Base-by-base conservation (phyloP, 2,329 filamentous ascomycete genomes). In the Ophiostoma piceae region DNA sequence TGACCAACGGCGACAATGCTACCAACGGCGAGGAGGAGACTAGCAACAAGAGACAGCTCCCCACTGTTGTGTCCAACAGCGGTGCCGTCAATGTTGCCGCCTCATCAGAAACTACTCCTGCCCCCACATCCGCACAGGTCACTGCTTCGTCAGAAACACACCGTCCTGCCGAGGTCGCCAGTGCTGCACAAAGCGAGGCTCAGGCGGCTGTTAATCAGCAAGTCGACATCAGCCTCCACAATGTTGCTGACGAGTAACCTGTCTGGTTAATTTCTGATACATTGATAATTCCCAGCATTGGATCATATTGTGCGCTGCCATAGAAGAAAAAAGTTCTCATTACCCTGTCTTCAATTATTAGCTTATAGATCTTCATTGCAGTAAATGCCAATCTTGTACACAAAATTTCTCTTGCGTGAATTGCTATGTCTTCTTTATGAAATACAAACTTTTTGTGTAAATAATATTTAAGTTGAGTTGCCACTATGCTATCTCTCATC, bases 171-270 rank as follows among this genome's bases (percentile, higher is more conserved):
- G 66, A 67, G 43, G 41, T 35, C 26, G 66, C 43, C 22, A 54
- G 43, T 51, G 66, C 41, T 2, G 66, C 41, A 19, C 41, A 67
- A 26, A 47, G 37, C 65, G 22, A 67, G 43, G 43, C 66, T 22
- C 22, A 54, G 26, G 43, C 7, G 26, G 41, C 66, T 29, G 66
- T 67, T 16, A 26, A 67, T 26, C 41, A 67, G 66, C 66, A 67
- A 32, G 66, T 67, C 16, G 66, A 67, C 66, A 67, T 67, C 8
- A 67, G 66, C 43, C 66, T 67, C 26, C 66, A 67, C 66, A 67
- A 67, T 29, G 66, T 67, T 51, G 66, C 66, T 12, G 66, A 67
- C 16, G 41, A 67, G 66, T 54, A 67, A n/a, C 3, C 14, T 7
- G 5, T 7, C 19, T 47, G 16, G 7, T n/a, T 47, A 19, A n/a